These are phyloP conservation scores for Bacidia gigantensis DNA, from an alignment of 495 filamentous ascomycete species.

Conservation along the genomic window DNA sequence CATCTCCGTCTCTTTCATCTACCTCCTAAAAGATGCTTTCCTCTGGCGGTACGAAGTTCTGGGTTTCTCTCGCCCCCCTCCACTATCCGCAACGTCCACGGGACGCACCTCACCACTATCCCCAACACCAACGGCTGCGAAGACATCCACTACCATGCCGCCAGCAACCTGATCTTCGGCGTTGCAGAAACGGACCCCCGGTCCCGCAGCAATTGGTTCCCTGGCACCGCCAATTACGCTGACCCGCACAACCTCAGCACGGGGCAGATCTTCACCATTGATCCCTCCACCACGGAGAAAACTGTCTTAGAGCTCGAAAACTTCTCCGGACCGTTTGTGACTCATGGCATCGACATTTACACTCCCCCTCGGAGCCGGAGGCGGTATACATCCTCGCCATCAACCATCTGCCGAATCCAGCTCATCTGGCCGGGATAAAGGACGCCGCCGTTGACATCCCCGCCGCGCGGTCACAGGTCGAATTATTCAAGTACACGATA, in stretches of 20 bases:
- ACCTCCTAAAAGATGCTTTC: neutral
- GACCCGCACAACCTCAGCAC: constrained; percentile 20
- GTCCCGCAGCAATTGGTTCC: constrained; percentile 42
- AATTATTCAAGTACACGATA: constrained; percentile 43
- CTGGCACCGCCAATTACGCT: constrained; percentile 31
- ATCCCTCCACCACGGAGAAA: constrained; percentile 42
- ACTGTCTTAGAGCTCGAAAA: constrained; percentile 33
- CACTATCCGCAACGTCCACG: constrained; percentile 22
- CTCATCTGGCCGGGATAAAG: constrained; percentile 15
- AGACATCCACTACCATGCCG: constrained; percentile 43
- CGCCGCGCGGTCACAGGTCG: constrained; percentile 38
- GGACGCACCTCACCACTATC: constrained; percentile 28
- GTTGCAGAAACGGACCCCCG: constrained; percentile 38
- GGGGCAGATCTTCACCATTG: constrained; percentile 41
- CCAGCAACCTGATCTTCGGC: constrained; percentile 37
- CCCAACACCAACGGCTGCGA: constrained; percentile 43
- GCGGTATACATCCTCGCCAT: constrained; percentile 48
- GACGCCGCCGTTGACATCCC: constrained; percentile 15
- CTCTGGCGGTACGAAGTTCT: neutral
- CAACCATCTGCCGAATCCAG: constrained; percentile 41
- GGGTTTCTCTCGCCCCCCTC: constrained; percentile 13
- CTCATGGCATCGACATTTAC: constrained; percentile 48
- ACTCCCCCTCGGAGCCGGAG: constrained; percentile 26
- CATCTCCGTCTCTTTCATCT: neutral
- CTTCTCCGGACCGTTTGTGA: constrained; percentile 41